Conservation (phyloP, 805 yeast genomes). For the Candida coquimbonensis region DNA sequence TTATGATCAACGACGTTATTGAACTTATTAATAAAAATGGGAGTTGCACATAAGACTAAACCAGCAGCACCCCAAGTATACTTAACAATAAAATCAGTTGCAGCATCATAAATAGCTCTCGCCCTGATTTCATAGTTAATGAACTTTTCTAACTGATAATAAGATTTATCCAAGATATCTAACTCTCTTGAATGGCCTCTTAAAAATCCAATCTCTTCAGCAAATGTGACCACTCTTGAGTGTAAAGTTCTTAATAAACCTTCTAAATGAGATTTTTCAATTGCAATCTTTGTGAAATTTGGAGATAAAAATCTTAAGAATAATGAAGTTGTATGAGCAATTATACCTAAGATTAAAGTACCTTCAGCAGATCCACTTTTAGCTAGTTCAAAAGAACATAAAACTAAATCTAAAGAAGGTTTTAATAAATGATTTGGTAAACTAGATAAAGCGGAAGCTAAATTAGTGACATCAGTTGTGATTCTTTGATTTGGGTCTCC, state of each 20-base stretch:
- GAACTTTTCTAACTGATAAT: conserved; percentile 75
- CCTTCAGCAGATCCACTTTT: conserved; percentile 56
- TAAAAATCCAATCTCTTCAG: conserved; percentile 82
- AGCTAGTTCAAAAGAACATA: conserved; percentile 71
- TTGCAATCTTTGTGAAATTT: conserved; percentile 76
- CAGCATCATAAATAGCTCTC: conserved; percentile 72
- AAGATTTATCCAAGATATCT: conserved; percentile 68
- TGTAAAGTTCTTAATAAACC: conserved; percentile 80
- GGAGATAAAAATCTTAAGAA: conserved; percentile 75
- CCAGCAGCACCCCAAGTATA: conserved; percentile 97
- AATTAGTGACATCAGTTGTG: conserved; percentile 70
- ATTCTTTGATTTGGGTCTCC: conserved; percentile 78
- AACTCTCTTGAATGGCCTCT: conserved; percentile 78
- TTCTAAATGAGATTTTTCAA: conserved; percentile 71
- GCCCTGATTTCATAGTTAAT: conserved; percentile 69
- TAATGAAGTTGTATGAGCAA: conserved; percentile 76
- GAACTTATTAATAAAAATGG: conserved; percentile 64
- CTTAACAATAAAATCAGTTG: conserved; percentile 83
- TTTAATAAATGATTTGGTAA: conserved; percentile 79
- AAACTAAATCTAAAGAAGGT: conserved; percentile 70
- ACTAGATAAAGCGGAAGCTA: conserved; percentile 62
- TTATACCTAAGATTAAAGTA: conserved; percentile 65
- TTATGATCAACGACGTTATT: conserved; percentile 29
- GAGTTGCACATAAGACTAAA: conserved; percentile 76
- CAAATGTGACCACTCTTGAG: conserved; percentile 68